Evolutionary conservation across 768 basidiomycete genomes (phyloP), one percentile per base, ranked within the genome.

Genomic region (Lactarius hatsudake): DNA sequence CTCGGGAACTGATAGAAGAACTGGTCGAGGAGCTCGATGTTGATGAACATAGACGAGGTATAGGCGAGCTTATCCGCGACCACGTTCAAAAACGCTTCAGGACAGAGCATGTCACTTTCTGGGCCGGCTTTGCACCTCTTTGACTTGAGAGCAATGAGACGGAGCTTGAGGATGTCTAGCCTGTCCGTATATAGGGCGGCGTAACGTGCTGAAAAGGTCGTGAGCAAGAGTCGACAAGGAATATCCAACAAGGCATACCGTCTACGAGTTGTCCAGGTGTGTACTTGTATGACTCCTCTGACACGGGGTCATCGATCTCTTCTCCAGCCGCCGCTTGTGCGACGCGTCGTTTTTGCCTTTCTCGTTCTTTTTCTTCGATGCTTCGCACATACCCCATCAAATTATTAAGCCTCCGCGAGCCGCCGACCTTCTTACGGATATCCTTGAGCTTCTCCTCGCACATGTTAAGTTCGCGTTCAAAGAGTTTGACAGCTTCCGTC

Each of bases 1-100:
- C 96, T 88, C 68, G 97, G 96, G 81, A 99, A 98, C 92, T 96
- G 94, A 74, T 98, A 97, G 82, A 98, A 98, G 83, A 98, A 99
- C 72, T 98, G 96, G 73, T 97, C 96, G 1, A 98, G 84, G 12
- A 99, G 82, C 76, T 99, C 97, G 66, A 99, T 97, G 79, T 95
- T 97, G 82, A 99, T 97, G 77, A 98, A 98, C 90, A 98, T 94
- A 2, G 96, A 87, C 3, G 94, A 93, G 0, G 96, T 98, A 74
- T 94, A 89, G 1, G 96, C 94, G 51, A 99, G 83, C 77, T 99
- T 98, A 76, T 98, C 93, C 3, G 97, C 94, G 26, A 99, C 95
- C 30, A 96, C 94, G 72, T 94, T 90, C 70, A 99, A 83, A 86
- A 98, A 98, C 0, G 93, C 91, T 76, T 99, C 97, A 0, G 97